phyloP scores from a whole-genome alignment of 495 filamentous ascomycete genomes.

The Bacidia gigantensis region DNA sequence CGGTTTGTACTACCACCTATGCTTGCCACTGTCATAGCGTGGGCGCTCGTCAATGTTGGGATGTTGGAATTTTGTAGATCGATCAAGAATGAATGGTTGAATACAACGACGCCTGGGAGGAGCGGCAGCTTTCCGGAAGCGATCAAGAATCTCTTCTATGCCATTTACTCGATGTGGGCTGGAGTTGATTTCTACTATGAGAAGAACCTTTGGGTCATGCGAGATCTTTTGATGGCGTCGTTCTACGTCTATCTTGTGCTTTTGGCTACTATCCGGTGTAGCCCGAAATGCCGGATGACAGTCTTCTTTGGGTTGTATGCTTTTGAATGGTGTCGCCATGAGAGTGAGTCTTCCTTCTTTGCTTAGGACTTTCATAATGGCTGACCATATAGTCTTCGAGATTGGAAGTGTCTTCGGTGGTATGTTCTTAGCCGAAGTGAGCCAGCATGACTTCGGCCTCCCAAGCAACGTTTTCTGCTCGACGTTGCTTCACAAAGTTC shows the following conservation, averaged over 20 bases:
- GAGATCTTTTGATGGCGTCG: conserved; percentile 46
- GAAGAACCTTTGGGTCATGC: conserved; percentile 50
- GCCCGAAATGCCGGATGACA: conserved; percentile 11
- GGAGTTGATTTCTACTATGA: conserved; percentile 44
- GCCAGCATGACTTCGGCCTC: conserved; percentile 28
- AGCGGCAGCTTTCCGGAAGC: conserved; percentile 22
- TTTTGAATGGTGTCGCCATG: conserved; percentile 8
- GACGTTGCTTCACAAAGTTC: neutral
- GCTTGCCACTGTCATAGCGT: conserved; percentile 43
- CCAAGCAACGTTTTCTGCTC: conserved; percentile 26
- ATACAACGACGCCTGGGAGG: neutral
- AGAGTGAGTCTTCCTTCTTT: conserved; percentile 6
- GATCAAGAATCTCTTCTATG: conserved; percentile 30
- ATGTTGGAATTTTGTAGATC: conserved; percentile 25
- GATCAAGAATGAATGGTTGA: neutral
- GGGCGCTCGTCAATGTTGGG: conserved; percentile 41
- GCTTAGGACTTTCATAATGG: neutral
- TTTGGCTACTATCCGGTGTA: conserved; percentile 40
- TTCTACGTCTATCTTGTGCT: conserved; percentile 47
- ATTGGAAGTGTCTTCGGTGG: conserved; percentile 23
- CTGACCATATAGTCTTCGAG: neutral
- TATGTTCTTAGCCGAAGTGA: conserved; percentile 47
- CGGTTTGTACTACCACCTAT: conserved; percentile 49
- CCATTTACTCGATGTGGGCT: conserved; percentile 44
- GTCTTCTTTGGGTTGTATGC: conserved; percentile 10